phyloP scores from a whole-genome alignment of 768 basidiomycete species.

The Boletellus ananas region DNA sequence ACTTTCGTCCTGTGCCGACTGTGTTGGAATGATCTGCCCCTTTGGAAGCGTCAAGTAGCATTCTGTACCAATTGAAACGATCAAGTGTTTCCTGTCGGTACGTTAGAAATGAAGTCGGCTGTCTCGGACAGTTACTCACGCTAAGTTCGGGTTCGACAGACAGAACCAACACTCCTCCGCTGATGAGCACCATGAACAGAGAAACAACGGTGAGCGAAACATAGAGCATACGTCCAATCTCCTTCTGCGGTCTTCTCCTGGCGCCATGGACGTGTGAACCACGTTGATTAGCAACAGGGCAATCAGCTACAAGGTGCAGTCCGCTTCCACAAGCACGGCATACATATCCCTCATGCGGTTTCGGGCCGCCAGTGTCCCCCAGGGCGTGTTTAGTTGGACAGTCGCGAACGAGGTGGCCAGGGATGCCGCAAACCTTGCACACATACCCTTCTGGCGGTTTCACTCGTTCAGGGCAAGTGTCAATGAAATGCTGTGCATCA shows the following conservation, averaged over 20 bases:
- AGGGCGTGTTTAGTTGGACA: conserved; percentile 77
- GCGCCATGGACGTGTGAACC: conserved; percentile 30
- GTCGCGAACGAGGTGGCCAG: conserved; percentile 84
- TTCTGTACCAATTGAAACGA: conserved; percentile 89
- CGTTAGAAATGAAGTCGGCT: conserved; percentile 1
- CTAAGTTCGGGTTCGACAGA: conserved; percentile 86
- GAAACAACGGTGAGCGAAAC: neutral
- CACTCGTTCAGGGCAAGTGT: conserved; percentile 67
- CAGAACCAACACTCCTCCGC: conserved; percentile 99
- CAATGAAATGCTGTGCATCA: conserved; percentile 63
- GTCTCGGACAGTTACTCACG: conserved; percentile 45
- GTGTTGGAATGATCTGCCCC: conserved; percentile 88
- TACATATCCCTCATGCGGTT: conserved; percentile 81
- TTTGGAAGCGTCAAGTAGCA: conserved; percentile 96
- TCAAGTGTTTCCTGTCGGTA: conserved; percentile 78
- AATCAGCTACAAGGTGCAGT: conserved; percentile 84
- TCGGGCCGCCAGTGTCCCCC: conserved; percentile 80
- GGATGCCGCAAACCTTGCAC: conserved; percentile 83
- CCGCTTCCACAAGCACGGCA: conserved; percentile 91
- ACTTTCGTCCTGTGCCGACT: conserved; percentile 44
- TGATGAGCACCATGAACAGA: conserved; percentile 27
- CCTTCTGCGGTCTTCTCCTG: conserved; percentile 58
- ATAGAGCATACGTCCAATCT: conserved; percentile 74
- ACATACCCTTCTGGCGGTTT: conserved; percentile 82
- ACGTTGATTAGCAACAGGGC: conserved; percentile 62